Evolutionary conservation across 768 basidiomycete species (phyloP), one percentile per base, ranked within the genome.

Genomic region (Tylopilus intermedius): DNA sequence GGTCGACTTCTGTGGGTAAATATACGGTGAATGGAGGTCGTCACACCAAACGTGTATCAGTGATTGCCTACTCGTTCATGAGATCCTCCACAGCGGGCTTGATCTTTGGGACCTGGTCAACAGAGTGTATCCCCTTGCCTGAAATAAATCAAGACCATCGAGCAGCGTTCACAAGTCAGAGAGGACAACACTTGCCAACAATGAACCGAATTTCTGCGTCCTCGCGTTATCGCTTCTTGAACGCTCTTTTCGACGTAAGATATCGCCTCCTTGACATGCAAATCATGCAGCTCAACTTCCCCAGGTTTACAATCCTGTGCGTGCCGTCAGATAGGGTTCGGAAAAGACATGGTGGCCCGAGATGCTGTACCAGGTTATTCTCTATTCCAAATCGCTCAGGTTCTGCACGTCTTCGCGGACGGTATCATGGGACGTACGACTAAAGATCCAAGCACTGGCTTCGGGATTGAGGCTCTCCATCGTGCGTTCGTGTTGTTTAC

Each of bases 221-320:
- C 3, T 88, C 88, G 30, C 77, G 70, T 29, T 65, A 68, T 50
- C 13, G 89, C 91, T 32, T 79, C 71, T 62, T 81, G 71, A 26
- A 96, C 79, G 11, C 87, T 84, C 22, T 67, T 61, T 58, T 97
- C 94, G 2, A 82, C 84, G 48, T 77, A 78, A 39, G 78, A 73
- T 45, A 95, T 82, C 21, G 94, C 91, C 71, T 98, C 95, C 64
- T 91, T 92, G 55, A 95, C 94, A 67, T 90, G 95, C 4, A 98
- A 72, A 2, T 92, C 94, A 63, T 97, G 94, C 22, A 97, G 72
- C 68, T 97, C 90, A 42, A 96, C 73, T 67, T 93, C 88, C 2
- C 86, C 88, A 0, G 78, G 77, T 53, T 79, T 68, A 47, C 84
- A 83, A 55, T 88, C 82, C 80, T 85, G 62, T 30, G 57, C 1